These are phyloP conservation scores for Podaxis mareebaensis DNA, from an alignment of 768 basidiomycete genomes.

Conservation along the genomic window DNA sequence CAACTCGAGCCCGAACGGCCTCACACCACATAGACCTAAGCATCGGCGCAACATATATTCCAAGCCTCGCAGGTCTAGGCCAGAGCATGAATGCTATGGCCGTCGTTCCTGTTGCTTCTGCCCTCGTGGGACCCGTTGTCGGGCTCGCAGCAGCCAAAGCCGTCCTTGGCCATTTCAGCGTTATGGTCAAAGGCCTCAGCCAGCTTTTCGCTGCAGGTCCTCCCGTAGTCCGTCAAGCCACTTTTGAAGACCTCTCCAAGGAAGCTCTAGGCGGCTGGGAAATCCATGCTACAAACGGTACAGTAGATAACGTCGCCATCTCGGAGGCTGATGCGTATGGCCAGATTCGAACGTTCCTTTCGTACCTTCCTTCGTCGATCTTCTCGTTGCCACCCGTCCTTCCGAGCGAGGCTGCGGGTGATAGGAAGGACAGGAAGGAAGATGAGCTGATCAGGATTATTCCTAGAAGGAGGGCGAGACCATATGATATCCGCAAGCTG, in stretches of 20 bases:
- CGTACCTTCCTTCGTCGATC: conserved; percentile 42
- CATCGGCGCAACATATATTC: conserved; percentile 40
- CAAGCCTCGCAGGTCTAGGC: conserved; percentile 34
- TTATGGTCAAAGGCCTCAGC: conserved; percentile 43
- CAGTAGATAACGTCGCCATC: conserved; percentile 36
- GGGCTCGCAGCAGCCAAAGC: conserved; percentile 43
- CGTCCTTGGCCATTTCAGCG: conserved; percentile 39
- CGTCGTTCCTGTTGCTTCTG: conserved; percentile 38
- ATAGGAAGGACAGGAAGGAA: conserved; percentile 31
- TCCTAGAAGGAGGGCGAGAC: conserved; percentile 33
- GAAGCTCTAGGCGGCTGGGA: conserved; percentile 37
- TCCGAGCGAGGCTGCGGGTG: conserved; percentile 17
- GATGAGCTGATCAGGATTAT: conserved; percentile 37
- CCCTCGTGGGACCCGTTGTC: conserved; percentile 40
- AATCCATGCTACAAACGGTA: conserved; percentile 37
- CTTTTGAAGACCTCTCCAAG: conserved; percentile 36
- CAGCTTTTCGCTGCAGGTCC: conserved; percentile 37
- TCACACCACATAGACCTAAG: conserved; percentile 29
- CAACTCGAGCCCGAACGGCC: background rate
- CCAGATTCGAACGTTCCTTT: conserved; percentile 36
- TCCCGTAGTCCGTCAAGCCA: conserved; percentile 37
- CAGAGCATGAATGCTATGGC: conserved; percentile 39
- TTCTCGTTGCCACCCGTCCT: conserved; percentile 33
- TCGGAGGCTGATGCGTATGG: conserved; percentile 37
- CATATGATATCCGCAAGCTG: conserved; percentile 37